Conservation (phyloP, 306 rosid species). For the Medicago truncatula region MtrunA17r5.0-ANR NC_053045.1:39398001-39398500, state of each 20-base stretch:
- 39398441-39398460: conserved; percentile 90
- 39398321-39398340: conserved; percentile 59
- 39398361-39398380: conserved; percentile 79
- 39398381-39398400: conserved; percentile 86
- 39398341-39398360: conserved; percentile 50
- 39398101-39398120: conserved; percentile 82
- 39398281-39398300: conserved; percentile 78
- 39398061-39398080: conserved; percentile 61
- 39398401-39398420: conserved; percentile 72
- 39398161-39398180: conserved; percentile 53
- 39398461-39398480: conserved; percentile 81
- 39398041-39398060: conserved; percentile 72
- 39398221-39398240: conserved; percentile 61
- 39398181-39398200: conserved; percentile 55
- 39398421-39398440: conserved; percentile 82
- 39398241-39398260: conserved; percentile 58
- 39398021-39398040: conserved; percentile 71
- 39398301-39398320: conserved; percentile 68
- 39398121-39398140: conserved; percentile 54
- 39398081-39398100: conserved; percentile 73
- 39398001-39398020: conserved; percentile 67
- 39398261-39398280: conserved; percentile 74
- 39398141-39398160: conserved; percentile 43
- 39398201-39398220: conserved; percentile 67
- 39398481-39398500: conserved; percentile 73